Conservation (phyloP, 176 grass and related monocot genomes). For the Thalia dealbata region DNA sequence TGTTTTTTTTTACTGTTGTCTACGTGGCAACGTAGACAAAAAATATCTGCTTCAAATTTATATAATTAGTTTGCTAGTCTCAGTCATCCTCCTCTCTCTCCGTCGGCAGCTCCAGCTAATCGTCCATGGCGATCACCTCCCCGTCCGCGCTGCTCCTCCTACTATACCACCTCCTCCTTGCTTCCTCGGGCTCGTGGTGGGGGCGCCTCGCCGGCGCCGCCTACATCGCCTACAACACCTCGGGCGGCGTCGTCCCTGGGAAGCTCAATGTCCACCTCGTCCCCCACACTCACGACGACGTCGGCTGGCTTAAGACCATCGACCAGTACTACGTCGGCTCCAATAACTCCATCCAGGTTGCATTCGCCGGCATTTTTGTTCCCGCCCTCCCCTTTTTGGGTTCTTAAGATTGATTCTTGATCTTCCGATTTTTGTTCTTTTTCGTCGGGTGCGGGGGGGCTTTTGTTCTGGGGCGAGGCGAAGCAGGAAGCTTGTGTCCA, state of each 20-base stretch:
- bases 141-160: not conserved
- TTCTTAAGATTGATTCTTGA: not conserved
- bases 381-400: not conserved
- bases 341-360: constrained; percentile 73
- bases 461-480: not conserved
- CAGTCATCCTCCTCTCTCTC: not conserved
- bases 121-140: not conserved
- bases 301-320: constrained; percentile 77
- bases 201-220: not conserved
- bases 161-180: not conserved
- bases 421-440: not conserved
- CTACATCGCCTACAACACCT: constrained; percentile 92
- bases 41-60: no score
- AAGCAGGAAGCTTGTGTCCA: constrained; percentile 64
- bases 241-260: constrained; percentile 38
- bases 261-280: constrained; percentile 77
- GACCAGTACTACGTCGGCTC: constrained; percentile 80
- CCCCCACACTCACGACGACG: constrained; percentile 74
- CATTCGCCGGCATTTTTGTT: not conserved
- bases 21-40: no score
- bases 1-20: no score
- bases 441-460: not conserved
- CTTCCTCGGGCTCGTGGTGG: not conserved
- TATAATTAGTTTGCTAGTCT: not conserved
- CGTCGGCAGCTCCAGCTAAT: not conserved